A percentile compares a stretch with the other conserved stretches of the same genome.
Conservation (phyloP, 2,329 filamentous ascomycete species). For the Fusarium staphyleae region DNA sequence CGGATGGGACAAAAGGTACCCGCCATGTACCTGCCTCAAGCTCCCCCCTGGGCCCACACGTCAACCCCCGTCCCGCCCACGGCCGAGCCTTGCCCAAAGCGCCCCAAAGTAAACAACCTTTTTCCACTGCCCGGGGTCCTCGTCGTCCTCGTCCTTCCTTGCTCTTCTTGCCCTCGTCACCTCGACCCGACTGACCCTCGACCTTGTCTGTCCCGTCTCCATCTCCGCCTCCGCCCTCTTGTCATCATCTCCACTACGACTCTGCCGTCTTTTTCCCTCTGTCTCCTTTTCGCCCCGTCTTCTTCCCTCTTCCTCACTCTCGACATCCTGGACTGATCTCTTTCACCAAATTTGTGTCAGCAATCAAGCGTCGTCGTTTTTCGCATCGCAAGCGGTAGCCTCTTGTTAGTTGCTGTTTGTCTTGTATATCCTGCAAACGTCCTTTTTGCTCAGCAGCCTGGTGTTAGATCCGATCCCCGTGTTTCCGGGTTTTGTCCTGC, state of each 20-base stretch:
- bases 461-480: constrained; percentile 38
- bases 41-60: constrained; percentile 17
- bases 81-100: constrained; percentile 36
- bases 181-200: constrained; percentile 11
- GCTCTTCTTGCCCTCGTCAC: constrained; percentile 19
- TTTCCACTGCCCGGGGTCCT: neutral
- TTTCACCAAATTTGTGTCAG: constrained; percentile 4
- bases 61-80: constrained; percentile 36
- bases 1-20: constrained; percentile 22
- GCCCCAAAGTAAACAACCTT: constrained; percentile 38
- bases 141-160: neutral
- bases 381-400: constrained; percentile 21
- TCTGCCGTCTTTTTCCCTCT: constrained; percentile 21
- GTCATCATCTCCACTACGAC: constrained; percentile 24
- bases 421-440: constrained; percentile 31
- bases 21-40: constrained; percentile 21
- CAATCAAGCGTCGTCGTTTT: constrained; percentile 10
- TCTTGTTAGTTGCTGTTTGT: constrained; percentile 28
- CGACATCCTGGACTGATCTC: constrained; percentile 35
- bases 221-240: constrained; percentile 21
- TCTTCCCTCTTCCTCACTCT: constrained; percentile 19
- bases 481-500: constrained; percentile 35
- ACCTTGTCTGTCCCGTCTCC: constrained; percentile 8
- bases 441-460: constrained; percentile 36
- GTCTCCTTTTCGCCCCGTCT: constrained; percentile 20